Evolutionary conservation across 2,329 filamentous ascomycete species (phyloP).

Genomic region (Coniochaeta sp.): DNA sequence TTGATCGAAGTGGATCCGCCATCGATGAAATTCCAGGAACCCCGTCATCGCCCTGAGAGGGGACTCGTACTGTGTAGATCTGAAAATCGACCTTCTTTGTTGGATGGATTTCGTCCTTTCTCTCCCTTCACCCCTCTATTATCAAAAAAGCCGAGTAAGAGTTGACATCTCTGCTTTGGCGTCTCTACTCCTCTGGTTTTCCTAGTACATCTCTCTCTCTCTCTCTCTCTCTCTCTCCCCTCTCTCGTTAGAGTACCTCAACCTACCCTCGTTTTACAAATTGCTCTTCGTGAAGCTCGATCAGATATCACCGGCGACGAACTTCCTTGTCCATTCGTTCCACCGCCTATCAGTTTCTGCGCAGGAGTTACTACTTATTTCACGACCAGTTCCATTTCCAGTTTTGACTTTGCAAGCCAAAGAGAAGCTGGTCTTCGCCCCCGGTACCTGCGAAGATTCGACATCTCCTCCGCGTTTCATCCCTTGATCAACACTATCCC

Average conservation of each 20-base stretch:
- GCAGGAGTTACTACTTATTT: not conserved
- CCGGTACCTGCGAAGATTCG: not conserved
- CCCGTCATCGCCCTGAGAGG: not conserved
- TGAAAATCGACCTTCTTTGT: not conserved
- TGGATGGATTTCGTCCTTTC: not conserved
- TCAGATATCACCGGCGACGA: not conserved
- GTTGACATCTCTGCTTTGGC: not conserved
- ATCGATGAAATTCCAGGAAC: not conserved
- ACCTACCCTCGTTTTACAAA: not conserved
- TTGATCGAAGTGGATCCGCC: not conserved
- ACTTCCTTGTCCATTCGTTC: not conserved
- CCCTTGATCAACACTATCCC: not conserved
- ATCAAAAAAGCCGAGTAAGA: not conserved
- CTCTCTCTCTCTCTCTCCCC: not conserved
- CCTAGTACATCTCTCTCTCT: not conserved
- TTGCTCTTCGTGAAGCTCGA: not conserved
- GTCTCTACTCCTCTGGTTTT: not conserved
- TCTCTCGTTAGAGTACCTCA: not conserved
- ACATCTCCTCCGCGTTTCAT: not conserved
- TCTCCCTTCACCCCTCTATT: not conserved
- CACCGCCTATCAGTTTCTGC: not conserved
- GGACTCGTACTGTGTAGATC: not conserved
- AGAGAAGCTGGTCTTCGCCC: not conserved
- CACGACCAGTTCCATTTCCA: not conserved
- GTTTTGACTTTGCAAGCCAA: not conserved